These are phyloP conservation scores for Striga asiatica DNA, from an alignment of 257 asterid genomes.

Conservation along the genomic window DNA sequence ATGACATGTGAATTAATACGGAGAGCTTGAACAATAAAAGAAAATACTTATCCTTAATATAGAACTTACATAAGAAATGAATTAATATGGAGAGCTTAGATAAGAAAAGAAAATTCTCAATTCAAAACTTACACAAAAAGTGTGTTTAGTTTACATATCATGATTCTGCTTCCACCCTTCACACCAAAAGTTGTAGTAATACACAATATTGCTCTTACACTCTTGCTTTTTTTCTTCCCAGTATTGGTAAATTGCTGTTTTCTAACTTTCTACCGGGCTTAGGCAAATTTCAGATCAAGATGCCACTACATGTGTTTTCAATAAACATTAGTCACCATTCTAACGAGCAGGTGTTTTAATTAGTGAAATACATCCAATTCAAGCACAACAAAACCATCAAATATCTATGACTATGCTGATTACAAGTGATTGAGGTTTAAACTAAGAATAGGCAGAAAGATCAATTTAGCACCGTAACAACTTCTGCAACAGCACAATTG, in stretches of 20 bases:
- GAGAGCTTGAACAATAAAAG: too few species aligned
- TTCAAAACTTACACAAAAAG: neutral
- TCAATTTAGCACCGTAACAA: neutral
- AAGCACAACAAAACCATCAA: neutral
- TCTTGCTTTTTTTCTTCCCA: neutral
- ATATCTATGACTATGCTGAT: neutral
- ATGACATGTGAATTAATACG: too few species aligned
- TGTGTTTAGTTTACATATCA: neutral
- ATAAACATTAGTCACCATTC: neutral
- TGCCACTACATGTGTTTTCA: neutral
- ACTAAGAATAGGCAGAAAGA: neutral
- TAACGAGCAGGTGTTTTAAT: too few species aligned
- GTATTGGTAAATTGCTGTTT: neutral
- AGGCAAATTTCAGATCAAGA: neutral
- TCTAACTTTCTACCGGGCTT: neutral
- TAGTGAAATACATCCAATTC: neutral
- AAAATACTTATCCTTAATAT: too few species aligned
- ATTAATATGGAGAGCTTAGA: too few species aligned
- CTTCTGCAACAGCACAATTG: too few species aligned
- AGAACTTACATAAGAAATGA: too few species aligned
- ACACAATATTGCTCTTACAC: too few species aligned
- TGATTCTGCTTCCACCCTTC: neutral
- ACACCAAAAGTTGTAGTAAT: neutral
- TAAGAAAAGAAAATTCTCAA: neutral
- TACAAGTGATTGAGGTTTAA: neutral